A percentile compares a stretch with the other conserved stretches of the same genome.
These are phyloP conservation scores for Cordia subcordata DNA, from an alignment of 257 asterid genomes.

Conservation along the genomic window DNA sequence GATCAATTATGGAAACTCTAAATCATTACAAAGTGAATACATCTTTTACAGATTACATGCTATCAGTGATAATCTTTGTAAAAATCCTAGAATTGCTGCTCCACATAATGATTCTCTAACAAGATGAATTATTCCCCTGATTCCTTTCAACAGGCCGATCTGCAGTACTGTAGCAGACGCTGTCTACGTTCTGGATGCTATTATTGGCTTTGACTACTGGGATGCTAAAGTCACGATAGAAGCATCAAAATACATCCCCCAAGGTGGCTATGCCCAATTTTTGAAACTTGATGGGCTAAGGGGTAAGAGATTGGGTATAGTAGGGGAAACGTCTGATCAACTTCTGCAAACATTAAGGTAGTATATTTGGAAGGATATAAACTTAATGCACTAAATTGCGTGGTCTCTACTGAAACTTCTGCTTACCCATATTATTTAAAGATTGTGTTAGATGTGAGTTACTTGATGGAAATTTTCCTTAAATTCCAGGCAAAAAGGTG, in stretches of 20 bases:
- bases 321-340: slow-evolving; percentile 20
- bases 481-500: slow-evolving; percentile 31
- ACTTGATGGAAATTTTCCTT: too few relatives aligned
- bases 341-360: slow-evolving; percentile 33
- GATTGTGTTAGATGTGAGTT: too few relatives aligned
- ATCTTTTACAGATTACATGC: too few relatives aligned
- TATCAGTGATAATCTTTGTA: neutral
- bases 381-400: too few relatives aligned
- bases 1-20: too few relatives aligned
- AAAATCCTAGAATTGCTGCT: neutral
- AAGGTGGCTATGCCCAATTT: slow-evolving; percentile 39
- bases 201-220: slow-evolving; percentile 38
- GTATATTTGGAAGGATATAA: neutral
- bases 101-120: too few relatives aligned
- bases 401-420: too few relatives aligned
- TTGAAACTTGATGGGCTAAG: slow-evolving; percentile 34
- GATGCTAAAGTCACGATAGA: slow-evolving; percentile 30
- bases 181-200: slow-evolving; percentile 44
- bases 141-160: slow-evolving; percentile 30
- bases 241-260: slow-evolving; percentile 32
- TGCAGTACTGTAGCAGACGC: slow-evolving; percentile 48
- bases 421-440: too few relatives aligned
- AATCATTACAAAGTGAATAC: too few relatives aligned
- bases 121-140: neutral
- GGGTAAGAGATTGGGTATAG: slow-evolving; percentile 42